Base-by-base conservation (phyloP, 768 basidiomycete species). In the Tubosaeta brunneosetosa region DNA sequence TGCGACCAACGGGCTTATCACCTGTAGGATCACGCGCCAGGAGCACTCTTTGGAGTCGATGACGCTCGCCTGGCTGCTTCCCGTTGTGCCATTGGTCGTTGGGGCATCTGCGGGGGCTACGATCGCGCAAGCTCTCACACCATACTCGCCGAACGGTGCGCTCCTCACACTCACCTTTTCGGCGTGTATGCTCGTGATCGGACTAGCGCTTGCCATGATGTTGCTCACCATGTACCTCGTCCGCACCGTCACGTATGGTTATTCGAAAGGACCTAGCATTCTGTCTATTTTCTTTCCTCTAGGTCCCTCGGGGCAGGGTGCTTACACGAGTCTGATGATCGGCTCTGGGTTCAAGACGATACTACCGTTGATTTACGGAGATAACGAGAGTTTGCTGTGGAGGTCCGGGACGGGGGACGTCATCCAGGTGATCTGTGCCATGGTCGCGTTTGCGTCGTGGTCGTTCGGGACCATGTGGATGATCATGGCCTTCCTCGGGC, bases 51-150 rank as follows among this genome's bases (percentile, higher is more conserved):
- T 84, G 6, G 71, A 77, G 40, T 62, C 70, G 2, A 78, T 89
- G 77, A 82, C 82, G 0, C 69, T 83, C 22, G 65, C 75, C 19
- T 91, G 88, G 88, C 72, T 91, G 8, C 81, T 91, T 29, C 90
- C 90, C 0, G 79, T 88, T 11, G 84, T 91, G 3, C 81, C 88
- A 0, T 75, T 85, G 14, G 78, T 86, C 41, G 89, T 91, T 62
- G 81, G 79, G 2, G 76, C 86, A 1, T 84, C 89, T 1, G 73
- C 82, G 0, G 88, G 88, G 1, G 84, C 77, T 1, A 66, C 84
- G 38, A 65, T 91, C 22, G 80, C 82, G 0, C 60, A 66, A 2
- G 72, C 81, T 4, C 64, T 91, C 4, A 56, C 73, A 10, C 52
- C 68, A 10, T 72, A 77, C 61, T 78, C 80, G 31, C 63, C 70